These are phyloP conservation scores for Neurospora tetrasperma DNA, from an alignment of 495 filamentous ascomycete species.

Conservation along the genomic window DNA sequence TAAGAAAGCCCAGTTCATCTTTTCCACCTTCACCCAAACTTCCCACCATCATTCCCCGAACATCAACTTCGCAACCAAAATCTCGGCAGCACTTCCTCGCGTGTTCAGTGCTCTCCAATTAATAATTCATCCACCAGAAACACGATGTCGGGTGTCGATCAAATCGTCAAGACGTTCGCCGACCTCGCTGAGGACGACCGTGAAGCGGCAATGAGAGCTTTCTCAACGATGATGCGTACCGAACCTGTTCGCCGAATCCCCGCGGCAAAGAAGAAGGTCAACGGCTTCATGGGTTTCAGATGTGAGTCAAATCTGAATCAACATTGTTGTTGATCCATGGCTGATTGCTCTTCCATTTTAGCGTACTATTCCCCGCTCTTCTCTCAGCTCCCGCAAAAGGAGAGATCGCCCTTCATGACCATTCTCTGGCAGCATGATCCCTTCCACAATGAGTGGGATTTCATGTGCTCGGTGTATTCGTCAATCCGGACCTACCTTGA, in stretches of 20 bases:
- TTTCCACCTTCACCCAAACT: not conserved
- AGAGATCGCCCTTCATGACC: slow-evolving; percentile 15
- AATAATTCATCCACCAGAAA: not conserved
- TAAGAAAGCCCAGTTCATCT: not conserved
- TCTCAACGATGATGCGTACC: slow-evolving; percentile 1
- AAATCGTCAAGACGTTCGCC: slow-evolving; percentile 2
- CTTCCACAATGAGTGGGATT: slow-evolving; percentile 20
- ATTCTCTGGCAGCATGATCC: slow-evolving; percentile 15
- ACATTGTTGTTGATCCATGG: not conserved
- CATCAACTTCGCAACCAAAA: not conserved
- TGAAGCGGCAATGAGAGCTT: not conserved
- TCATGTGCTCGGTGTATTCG: slow-evolving; percentile 20
- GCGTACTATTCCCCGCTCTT: slow-evolving; percentile 14
- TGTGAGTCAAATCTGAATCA: slow-evolving; percentile 2
- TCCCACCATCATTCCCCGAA: not conserved
- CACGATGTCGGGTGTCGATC: slow-evolving; percentile 1
- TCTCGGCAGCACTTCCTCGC: not conserved
- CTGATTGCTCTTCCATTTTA: not conserved
- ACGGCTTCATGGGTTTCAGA: slow-evolving; percentile 12
- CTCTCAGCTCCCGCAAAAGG: slow-evolving; percentile 8
- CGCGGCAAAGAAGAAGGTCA: slow-evolving; percentile 13
- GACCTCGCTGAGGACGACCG: not conserved
- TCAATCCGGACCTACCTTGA: slow-evolving; percentile 12
- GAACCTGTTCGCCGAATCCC: not conserved
- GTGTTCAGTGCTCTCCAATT: not conserved